These are phyloP conservation scores for Pythium plurisporium DNA, from an alignment of 352 stramenopile genomes.

Conservation along the genomic window DNA sequence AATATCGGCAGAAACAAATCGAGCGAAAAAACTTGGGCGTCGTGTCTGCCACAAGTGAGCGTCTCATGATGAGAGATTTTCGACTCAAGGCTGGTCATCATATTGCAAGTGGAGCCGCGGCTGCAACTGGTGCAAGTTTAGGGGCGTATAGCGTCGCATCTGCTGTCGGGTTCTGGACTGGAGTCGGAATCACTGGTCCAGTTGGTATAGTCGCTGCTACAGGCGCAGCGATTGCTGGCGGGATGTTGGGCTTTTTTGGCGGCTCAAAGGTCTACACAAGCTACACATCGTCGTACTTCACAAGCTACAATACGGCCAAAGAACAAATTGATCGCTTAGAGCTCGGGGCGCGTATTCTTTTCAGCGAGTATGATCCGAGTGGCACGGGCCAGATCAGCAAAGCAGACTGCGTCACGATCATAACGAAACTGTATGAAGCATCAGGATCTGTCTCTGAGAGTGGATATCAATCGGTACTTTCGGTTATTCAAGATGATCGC, in stretches of 20 bases:
- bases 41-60: conserved; percentile 66
- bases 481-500: conserved; percentile 47
- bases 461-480: conserved; percentile 54
- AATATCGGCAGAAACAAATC: conserved; percentile 74
- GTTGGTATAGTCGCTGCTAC: conserved; percentile 76
- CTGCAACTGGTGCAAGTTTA: conserved; percentile 67
- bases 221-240: conserved; percentile 70
- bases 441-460: conserved; percentile 63
- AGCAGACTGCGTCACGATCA: conserved; percentile 63
- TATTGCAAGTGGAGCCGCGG: conserved; percentile 67
- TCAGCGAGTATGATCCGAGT: conserved; percentile 75
- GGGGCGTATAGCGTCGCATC: conserved; percentile 72
- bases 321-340: conserved; percentile 85
- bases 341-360: conserved; percentile 73
- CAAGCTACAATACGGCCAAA: conserved; percentile 67
- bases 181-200: conserved; percentile 70
- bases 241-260: conserved; percentile 81
- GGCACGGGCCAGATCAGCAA: conserved; percentile 63
- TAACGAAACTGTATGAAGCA: conserved; percentile 71
- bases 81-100: conserved; percentile 78
- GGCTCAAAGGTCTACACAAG: conserved; percentile 71
- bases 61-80: conserved; percentile 82
- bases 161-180: conserved; percentile 72
- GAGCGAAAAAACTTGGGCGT: conserved; percentile 62
- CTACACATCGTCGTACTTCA: conserved; percentile 73